Evolutionary conservation across 1,284 basidiomycete genomes (phyloP).

Genomic region (Marasmius sp.): DNA sequence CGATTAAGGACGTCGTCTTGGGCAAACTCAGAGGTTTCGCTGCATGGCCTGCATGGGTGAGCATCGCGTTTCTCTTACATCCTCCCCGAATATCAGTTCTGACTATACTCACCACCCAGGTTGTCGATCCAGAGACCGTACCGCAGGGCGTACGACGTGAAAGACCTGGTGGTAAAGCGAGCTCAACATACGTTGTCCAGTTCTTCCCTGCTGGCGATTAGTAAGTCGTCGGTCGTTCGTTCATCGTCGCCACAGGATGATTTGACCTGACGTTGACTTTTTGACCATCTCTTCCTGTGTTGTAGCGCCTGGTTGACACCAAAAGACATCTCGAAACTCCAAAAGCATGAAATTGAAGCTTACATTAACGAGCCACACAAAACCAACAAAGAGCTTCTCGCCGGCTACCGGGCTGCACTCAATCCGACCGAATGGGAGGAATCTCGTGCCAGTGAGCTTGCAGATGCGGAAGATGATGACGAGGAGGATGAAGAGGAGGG

Average conservation of each 20-base stretch:
- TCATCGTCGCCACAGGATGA: neutral
- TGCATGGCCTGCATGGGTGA: conserved; percentile 87
- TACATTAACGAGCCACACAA: conserved; percentile 79
- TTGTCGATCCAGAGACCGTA: conserved; percentile 72
- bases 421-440: conserved; percentile 80
- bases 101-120: conserved; percentile 39
- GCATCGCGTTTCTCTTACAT: conserved; percentile 27
- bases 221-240: conserved; percentile 43
- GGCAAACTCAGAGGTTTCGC: conserved; percentile 94
- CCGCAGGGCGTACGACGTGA: conserved; percentile 64
- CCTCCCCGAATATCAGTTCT: conserved; percentile 5
- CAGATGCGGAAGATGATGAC: conserved; percentile 31
- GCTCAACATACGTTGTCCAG: conserved; percentile 73
- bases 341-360: conserved; percentile 79
- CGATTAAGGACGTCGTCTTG: conserved; percentile 78
- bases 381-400: conserved; percentile 72
- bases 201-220: conserved; percentile 93
- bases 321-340: conserved; percentile 82
- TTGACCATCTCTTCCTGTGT: conserved; percentile 32
- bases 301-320: conserved; percentile 77
- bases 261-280: neutral
- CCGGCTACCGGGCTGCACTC: conserved; percentile 82
- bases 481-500: conserved; percentile 64
- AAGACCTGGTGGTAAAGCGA: conserved; percentile 71
- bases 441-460: conserved; percentile 46